phyloP scores from a whole-genome alignment of 1,139 yeast genomes.

The Debaryomyces psychrophilus region DNA sequence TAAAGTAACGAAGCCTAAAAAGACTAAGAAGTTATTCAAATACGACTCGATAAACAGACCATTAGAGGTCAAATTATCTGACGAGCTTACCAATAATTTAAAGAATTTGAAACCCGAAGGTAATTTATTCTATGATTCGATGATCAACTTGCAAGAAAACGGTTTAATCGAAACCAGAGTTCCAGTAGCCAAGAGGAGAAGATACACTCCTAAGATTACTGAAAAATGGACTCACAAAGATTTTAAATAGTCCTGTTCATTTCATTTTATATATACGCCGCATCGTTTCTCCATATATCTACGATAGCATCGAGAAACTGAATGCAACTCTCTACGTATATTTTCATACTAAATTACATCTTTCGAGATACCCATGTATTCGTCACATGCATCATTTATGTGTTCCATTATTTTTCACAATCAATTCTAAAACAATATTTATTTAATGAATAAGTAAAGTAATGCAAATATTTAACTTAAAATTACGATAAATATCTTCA shows the following conservation, averaged over 20 bases:
- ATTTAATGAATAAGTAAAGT: slow-evolving; percentile 5
- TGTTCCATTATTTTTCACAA: not conserved
- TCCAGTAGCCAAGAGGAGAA: slow-evolving; percentile 67
- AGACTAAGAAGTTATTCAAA: slow-evolving; percentile 48
- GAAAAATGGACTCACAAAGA: slow-evolving; percentile 95
- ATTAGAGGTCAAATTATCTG: slow-evolving; percentile 84
- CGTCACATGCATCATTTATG: not conserved
- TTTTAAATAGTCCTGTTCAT: slow-evolving; percentile 52
- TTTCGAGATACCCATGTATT: not conserved
- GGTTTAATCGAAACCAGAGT: slow-evolving; percentile 88
- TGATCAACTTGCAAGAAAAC: slow-evolving; percentile 76
- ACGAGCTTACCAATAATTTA: slow-evolving; percentile 84
- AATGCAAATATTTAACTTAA: slow-evolving; percentile 8
- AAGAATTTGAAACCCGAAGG: slow-evolving; percentile 92
- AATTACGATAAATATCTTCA: not conserved
- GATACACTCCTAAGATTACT: slow-evolving; percentile 71
- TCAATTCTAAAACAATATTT: not conserved
- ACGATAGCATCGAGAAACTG: not conserved
- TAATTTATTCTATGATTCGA: slow-evolving; percentile 76
- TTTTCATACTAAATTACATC: not conserved
- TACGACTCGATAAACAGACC: slow-evolving; percentile 64
- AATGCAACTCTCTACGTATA: not conserved
- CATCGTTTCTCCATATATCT: not conserved
- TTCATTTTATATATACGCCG: not conserved
- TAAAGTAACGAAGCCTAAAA: slow-evolving; percentile 27